Evolutionary conservation across 805 yeast species (phyloP).

Genomic region (Citeromyces matritensis): DNA sequence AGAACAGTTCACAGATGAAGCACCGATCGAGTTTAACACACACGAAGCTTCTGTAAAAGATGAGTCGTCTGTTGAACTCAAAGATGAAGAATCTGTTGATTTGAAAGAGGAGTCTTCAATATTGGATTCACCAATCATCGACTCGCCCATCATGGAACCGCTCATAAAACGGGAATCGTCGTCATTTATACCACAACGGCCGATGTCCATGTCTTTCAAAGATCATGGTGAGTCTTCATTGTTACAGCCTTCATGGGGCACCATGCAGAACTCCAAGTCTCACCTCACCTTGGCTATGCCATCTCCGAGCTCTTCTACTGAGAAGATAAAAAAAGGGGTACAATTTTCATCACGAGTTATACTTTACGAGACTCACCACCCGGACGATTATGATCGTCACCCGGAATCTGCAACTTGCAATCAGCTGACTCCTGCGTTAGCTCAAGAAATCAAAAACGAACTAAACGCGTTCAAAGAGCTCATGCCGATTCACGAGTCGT

Average conservation of each 20-base stretch:
- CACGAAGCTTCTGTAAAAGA: not conserved
- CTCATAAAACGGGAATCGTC: not conserved
- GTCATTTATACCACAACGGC: conserved; percentile 1
- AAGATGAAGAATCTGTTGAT: conserved; percentile 1
- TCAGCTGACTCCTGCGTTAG: conserved; percentile 73
- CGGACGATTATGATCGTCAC: conserved; percentile 79
- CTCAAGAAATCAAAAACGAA: conserved; percentile 77
- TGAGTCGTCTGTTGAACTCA: not conserved
- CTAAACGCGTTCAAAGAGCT: conserved; percentile 62
- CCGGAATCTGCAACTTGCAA: conserved; percentile 92
- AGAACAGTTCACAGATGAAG: not conserved
- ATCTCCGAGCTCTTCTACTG: conserved; percentile 6
- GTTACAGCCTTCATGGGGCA: conserved; percentile 5
- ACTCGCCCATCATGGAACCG: not conserved
- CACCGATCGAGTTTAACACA: not conserved
- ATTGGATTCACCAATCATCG: not conserved
- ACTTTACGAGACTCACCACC: conserved; percentile 72
- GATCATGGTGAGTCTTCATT: conserved; percentile 7
- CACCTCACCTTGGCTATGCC: conserved; percentile 9
- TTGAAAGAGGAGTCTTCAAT: conserved; percentile 1
- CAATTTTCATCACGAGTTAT: conserved; percentile 71
- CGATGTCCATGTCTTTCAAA: conserved; percentile 32
- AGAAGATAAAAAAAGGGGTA: conserved; percentile 7
- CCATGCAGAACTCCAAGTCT: conserved; percentile 12
- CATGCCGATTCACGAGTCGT: conserved; percentile 74